A percentile compares a stretch with the other conserved stretches of the same genome.
These are phyloP conservation scores for Plasmodium cynomolgi DNA, from an alignment of 169 alveolate genomes.

Conservation along the genomic window DNA sequence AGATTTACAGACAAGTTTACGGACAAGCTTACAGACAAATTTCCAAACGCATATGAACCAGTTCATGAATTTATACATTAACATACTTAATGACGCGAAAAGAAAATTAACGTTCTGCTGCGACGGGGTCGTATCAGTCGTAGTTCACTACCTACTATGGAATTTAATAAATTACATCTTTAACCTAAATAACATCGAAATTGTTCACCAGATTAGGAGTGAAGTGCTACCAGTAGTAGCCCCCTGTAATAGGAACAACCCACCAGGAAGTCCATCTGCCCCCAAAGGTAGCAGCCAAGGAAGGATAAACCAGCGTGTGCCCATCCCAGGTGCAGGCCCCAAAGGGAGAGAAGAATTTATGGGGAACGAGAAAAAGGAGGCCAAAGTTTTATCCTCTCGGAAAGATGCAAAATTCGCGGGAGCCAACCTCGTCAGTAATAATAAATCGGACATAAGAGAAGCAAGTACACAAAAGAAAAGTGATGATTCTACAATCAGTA, in stretches of 20 bases:
- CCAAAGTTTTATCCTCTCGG: background rate
- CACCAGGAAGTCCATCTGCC: background rate
- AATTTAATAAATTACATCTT: slow-evolving; percentile 69
- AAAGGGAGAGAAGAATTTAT: background rate
- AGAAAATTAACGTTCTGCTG: slow-evolving; percentile 68
- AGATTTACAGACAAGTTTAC: background rate
- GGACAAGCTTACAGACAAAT: background rate
- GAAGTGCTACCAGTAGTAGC: slow-evolving; percentile 23
- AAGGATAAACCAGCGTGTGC: background rate
- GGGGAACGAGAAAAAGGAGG: background rate
- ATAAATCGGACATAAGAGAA: background rate
- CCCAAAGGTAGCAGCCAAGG: background rate
- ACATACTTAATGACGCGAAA: slow-evolving; percentile 56
- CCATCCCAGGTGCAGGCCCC: background rate
- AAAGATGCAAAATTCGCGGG: background rate
- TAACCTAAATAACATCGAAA: slow-evolving; percentile 69
- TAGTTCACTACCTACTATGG: slow-evolving; percentile 62
- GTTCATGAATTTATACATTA: slow-evolving; percentile 47
- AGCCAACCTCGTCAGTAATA: slow-evolving; percentile 3
- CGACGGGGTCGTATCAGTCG: slow-evolving; percentile 49
- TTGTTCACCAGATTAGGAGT: slow-evolving; percentile 26
- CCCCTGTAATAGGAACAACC: background rate
- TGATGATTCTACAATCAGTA: background rate
- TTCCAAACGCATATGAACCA: slow-evolving; percentile 29
- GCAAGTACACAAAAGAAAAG: background rate